A percentile compares a stretch with the other conserved stretches of the same genome.
phyloP scores from a whole-genome alignment of 2,329 filamentous ascomycete species.

The Phaeosphaeria sp. region DNA sequence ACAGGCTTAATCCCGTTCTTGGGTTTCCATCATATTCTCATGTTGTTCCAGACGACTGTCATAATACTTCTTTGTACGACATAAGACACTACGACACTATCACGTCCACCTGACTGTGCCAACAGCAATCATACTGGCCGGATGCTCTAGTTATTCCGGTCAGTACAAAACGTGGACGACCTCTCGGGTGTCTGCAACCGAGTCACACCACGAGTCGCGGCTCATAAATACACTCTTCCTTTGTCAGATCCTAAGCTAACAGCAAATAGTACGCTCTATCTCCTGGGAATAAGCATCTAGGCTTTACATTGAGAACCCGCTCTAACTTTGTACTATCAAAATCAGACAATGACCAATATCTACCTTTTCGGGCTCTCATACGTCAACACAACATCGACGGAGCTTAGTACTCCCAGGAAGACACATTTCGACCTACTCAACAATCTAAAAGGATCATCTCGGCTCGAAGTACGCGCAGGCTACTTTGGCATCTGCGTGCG shows the following conservation, averaged over 20 bases:
- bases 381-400: constrained; percentile 79
- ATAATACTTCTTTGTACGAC: constrained; percentile 88
- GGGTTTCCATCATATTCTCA: background rate
- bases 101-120: constrained; percentile 16
- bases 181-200: no score
- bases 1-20: background rate
- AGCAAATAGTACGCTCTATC: no score
- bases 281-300: no score
- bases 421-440: background rate
- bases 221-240: no score
- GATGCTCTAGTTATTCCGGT: constrained; percentile 91
- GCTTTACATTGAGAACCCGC: no score
- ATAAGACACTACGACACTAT: background rate
- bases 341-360: constrained; percentile 77
- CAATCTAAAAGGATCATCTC: constrained; percentile 80
- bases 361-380: constrained; percentile 96
- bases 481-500: constrained; percentile 96
- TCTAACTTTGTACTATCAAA: no score
- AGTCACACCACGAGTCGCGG: no score
- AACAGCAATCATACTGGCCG: constrained; percentile 82
- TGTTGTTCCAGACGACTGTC: constrained; percentile 77
- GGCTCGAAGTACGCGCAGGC: constrained; percentile 84
- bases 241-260: no score
- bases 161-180: no score
- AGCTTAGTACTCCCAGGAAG: background rate